Evolutionary conservation across 345 rosid species (phyloP), one percentile per base, ranked within the genome.

Genomic region (Geranium brycei): DNA sequence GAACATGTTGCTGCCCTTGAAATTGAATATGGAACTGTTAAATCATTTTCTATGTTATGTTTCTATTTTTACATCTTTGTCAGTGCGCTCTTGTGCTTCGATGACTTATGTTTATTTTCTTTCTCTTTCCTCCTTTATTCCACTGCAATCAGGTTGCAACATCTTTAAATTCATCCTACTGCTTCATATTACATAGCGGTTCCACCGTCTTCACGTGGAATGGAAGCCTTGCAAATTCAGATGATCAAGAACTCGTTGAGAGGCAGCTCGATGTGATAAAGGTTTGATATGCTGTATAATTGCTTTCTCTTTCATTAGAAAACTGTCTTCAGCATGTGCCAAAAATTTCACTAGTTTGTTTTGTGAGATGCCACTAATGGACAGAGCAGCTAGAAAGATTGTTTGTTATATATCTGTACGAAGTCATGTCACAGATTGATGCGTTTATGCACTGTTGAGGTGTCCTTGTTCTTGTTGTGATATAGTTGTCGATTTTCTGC

Each of bases 221-320:
- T 70, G 99, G 99, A 60, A 88, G 83, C 75, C 85, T 91, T 51
- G 80, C 97, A 68, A 77, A 82, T 65, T 53, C 85, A 17, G 97
- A 85, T 63, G 87, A 85, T 78, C 86, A 84, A 70, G 96, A 84
- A 68, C 88, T 88, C 69, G 79, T 91, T 72, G 96, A 91, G 82
- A 84, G 99, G 77, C 89, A 82, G 78, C 85, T 95, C 68, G 99
- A 95, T 85, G 70, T 88, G 82, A 95, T 95, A 70, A 91, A 91
- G 97, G 99, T 95, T 64, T 31, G 74, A 74, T 66, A 58, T 51
- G 53, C 47, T 38, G 11, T 38, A 38, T 38, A 38, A 38, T 5
- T 38, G 47, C 47, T 38, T 38, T 38, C 4, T 38, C 1, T 38
- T 38, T 47, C 15, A 13, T 47, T 47, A 47, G 53, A 47, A 5